phyloP scores from a whole-genome alignment of 371 early-diverging fungal species.

The Mortierella sp. region DNA sequence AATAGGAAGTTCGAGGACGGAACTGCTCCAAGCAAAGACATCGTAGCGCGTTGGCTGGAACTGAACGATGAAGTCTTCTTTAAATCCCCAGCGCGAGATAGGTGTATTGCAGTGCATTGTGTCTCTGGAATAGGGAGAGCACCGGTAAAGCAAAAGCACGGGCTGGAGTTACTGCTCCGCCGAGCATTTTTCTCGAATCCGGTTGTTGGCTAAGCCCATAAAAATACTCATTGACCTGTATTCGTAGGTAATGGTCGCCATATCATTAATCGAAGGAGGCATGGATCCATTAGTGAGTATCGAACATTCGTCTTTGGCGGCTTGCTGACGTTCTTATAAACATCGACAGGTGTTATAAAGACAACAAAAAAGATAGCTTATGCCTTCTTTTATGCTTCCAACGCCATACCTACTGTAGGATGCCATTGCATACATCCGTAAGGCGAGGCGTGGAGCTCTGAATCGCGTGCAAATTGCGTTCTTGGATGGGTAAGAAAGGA shows the following conservation, averaged over 20 bases:
- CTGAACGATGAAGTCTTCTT: constrained; percentile 56
- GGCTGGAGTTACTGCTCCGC: no score
- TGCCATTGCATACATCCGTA: constrained; percentile 70
- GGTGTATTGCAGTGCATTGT: constrained; percentile 75
- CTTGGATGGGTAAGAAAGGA: constrained; percentile 54
- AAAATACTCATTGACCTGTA: not conserved
- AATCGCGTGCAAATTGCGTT: constrained; percentile 74
- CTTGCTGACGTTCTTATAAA: no score
- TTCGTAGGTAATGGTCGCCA: constrained; percentile 64
- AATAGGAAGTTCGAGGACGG: constrained; percentile 70
- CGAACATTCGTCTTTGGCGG: not conserved
- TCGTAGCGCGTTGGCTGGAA: constrained; percentile 57
- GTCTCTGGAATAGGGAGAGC: constrained; percentile 80
- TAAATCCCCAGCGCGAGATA: constrained; percentile 18
- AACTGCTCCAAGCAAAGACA: constrained; percentile 55
- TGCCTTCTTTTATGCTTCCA: not conserved
- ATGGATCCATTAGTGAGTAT: constrained; percentile 68
- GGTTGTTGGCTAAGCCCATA: not conserved
- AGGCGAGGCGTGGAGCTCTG: constrained; percentile 70
- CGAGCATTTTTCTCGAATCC: no score
- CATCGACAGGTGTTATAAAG: no score
- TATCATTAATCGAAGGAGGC: constrained; percentile 73
- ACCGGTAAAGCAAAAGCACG: no score
- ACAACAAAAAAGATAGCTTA: no score
- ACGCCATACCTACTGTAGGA: constrained; percentile 51